Percentiles rank a stretch among this genome's conserved stretches.
Evolutionary conservation across 805 yeast species (phyloP).

Genomic region (Kazachstania bromeliacearum): DNA sequence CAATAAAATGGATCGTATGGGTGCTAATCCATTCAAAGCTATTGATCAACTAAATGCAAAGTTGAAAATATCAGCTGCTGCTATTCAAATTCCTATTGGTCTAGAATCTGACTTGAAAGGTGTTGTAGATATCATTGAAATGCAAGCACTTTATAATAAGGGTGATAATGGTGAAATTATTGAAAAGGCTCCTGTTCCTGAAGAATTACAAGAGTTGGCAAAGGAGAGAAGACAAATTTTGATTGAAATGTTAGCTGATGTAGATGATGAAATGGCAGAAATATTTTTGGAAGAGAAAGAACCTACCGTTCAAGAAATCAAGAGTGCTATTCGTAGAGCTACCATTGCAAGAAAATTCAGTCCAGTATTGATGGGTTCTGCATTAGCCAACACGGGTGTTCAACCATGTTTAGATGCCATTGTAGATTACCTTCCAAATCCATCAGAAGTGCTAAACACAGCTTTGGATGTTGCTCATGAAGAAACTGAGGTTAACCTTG

Average conservation of each 20-base stretch:
- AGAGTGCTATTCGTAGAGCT: slow-evolving; percentile 83
- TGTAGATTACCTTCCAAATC: slow-evolving; percentile 91
- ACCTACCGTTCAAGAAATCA: slow-evolving; percentile 77
- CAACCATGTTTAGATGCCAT: slow-evolving; percentile 95
- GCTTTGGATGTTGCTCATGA: slow-evolving; percentile 66
- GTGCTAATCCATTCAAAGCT: slow-evolving; percentile 93
- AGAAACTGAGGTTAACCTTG: slow-evolving; percentile 61
- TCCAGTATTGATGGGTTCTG: slow-evolving; percentile 99
- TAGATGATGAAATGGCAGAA: slow-evolving; percentile 95
- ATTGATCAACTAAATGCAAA: slow-evolving; percentile 84
- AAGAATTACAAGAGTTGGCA: slow-evolving; percentile 66
- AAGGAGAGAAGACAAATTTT: slow-evolving; percentile 81
- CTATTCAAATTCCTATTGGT: slow-evolving; percentile 96
- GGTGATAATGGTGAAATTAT: slow-evolving; percentile 84
- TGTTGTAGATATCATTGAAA: slow-evolving; percentile 81
- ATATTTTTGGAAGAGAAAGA: slow-evolving; percentile 81
- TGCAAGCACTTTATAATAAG: slow-evolving; percentile 80
- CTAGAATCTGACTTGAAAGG: slow-evolving; percentile 79
- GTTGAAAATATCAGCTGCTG: slow-evolving; percentile 90
- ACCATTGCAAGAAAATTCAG: slow-evolving; percentile 94
- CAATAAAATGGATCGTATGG: slow-evolving; percentile 99
- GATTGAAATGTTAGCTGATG: slow-evolving; percentile 94
- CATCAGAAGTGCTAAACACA: slow-evolving; percentile 83
- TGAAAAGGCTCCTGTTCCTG: slow-evolving; percentile 63
- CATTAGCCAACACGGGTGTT: slow-evolving; percentile 90